Base-by-base conservation (phyloP, 1,139 yeast genomes). In the Yamadazyma diddensiae region DNA sequence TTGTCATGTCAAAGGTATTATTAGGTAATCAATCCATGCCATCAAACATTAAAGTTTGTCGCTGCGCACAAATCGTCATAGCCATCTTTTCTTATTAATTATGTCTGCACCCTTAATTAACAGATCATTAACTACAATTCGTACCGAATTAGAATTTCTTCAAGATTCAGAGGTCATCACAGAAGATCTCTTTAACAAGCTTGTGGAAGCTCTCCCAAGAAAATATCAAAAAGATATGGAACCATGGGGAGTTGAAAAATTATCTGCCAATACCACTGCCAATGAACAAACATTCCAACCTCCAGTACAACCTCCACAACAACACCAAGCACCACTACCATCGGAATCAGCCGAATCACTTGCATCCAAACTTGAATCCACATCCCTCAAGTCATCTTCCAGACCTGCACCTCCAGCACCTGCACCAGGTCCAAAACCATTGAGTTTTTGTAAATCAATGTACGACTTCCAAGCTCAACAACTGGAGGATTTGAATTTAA, bases 81-180 rank as follows among this genome's bases (percentile, higher is more conserved):
- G n/a, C n/a, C n/a, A n/a, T 21, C 22, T 10, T 21, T 21, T 12
- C 22, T 21, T 6, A 28, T 7, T 29, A 13, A 19, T 12, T 21
- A 69, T 68, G 74, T 65, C 73, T 7, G 70, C 77, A 8, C 83
- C 94, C 1, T 64, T 78, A 32, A 76, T 85, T 39, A 86, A 85
- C 62, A 78, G 95, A 50, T 84, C 95, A 3, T 61, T 86, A 42
- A 78, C 90, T 3, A 78, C 81, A 10, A 65, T 86, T 36, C 77
- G 78, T 56, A 85, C 88, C 9, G 86, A 88, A 54, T 73, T 88
- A 33, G 95, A 86, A 55, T 87, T 87, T 53, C 67, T 88, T 33
- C 65, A 62, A 33, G 95, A 86, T 47, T 82, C 94, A 1, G 79
- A 81, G 28, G 94, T 86, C 31, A 78, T 88, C 37, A 69, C 81